Evolutionary conservation across 441 rosid genomes (phyloP).

Genomic region (Gossypium lobatum): DNA sequence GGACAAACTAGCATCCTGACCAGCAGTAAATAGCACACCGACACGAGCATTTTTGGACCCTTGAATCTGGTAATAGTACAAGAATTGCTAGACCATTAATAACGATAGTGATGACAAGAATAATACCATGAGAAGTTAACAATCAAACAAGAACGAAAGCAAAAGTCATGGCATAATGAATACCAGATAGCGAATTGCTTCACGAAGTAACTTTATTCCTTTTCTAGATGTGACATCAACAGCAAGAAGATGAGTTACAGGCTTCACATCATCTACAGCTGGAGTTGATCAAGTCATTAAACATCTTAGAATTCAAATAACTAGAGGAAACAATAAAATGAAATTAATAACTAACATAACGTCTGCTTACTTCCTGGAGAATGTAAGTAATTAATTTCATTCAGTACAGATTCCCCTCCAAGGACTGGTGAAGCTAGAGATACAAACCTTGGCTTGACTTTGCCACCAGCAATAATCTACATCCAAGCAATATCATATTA

Average conservation of each 20-base stretch:
- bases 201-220: slow-evolving; percentile 78
- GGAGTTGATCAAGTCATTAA: slow-evolving; percentile 27
- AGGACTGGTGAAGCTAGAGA: slow-evolving; percentile 60
- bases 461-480: slow-evolving; percentile 67
- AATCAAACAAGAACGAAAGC: slow-evolving; percentile 7
- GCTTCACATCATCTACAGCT: slow-evolving; percentile 88
- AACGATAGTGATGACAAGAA: slow-evolving; percentile 5
- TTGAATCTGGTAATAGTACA: slow-evolving; percentile 48
- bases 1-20: slow-evolving; percentile 42
- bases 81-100: slow-evolving; percentile 26
- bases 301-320: slow-evolving; percentile 21
- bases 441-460: slow-evolving; percentile 60
- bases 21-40: slow-evolving; percentile 72
- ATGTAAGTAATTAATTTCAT: slow-evolving; percentile 78
- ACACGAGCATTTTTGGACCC: slow-evolving; percentile 83
- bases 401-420: slow-evolving; percentile 55
- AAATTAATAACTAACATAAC: slow-evolving; percentile 7
- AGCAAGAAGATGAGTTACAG: slow-evolving; percentile 91
- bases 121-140: slow-evolving; percentile 1
- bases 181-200: slow-evolving; percentile 90
- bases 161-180: slow-evolving; percentile 17
- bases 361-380: slow-evolving; percentile 74
- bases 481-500: slow-evolving; percentile 23
- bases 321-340: slow-evolving; percentile 16
- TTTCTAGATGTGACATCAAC: slow-evolving; percentile 68